phyloP scores from a whole-genome alignment of 306 rosid genomes.

The Malus sieversii region DNA sequence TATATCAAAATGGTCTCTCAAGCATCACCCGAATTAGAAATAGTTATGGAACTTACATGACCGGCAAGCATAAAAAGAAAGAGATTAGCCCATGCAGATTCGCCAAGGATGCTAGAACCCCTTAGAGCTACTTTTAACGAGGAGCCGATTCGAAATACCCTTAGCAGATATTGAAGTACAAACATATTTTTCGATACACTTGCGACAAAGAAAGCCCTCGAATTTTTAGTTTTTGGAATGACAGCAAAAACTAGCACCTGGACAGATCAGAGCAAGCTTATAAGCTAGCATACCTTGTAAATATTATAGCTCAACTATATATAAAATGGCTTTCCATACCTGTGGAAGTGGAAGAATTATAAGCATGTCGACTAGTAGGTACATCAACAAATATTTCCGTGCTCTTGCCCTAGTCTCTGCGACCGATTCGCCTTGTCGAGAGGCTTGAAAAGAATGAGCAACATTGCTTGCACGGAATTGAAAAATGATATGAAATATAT shows the following conservation, averaged over 20 bases:
- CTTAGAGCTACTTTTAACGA: slow-evolving; percentile 1
- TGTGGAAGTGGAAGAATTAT: slow-evolving; percentile 23
- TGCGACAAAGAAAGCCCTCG: neutral
- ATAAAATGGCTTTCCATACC: neutral
- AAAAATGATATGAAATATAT: neutral
- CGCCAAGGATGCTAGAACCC: slow-evolving; percentile 2
- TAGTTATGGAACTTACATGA: slow-evolving; percentile 12
- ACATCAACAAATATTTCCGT: neutral
- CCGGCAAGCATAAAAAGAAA: slow-evolving; percentile 23
- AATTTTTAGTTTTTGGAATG: neutral
- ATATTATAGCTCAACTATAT: too few species aligned
- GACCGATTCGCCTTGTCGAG: too few species aligned
- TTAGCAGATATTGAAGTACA: slow-evolving; percentile 14
- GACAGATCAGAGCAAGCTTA: neutral
- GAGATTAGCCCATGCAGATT: slow-evolving; percentile 20
- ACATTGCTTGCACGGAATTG: neutral
- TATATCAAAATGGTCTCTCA: too few species aligned
- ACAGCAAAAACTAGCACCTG: slow-evolving; percentile 16
- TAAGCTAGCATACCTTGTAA: neutral
- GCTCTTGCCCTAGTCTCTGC: neutral
- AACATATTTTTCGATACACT: neutral
- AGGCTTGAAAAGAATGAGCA: neutral
- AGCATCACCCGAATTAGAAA: neutral
- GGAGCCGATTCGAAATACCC: slow-evolving; percentile 13
- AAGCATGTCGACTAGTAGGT: neutral